Percentiles rank a stretch among this genome's conserved stretches.
Conservation (phyloP, 352 stramenopile species). For the Globisporangium abappressorium region DNA sequence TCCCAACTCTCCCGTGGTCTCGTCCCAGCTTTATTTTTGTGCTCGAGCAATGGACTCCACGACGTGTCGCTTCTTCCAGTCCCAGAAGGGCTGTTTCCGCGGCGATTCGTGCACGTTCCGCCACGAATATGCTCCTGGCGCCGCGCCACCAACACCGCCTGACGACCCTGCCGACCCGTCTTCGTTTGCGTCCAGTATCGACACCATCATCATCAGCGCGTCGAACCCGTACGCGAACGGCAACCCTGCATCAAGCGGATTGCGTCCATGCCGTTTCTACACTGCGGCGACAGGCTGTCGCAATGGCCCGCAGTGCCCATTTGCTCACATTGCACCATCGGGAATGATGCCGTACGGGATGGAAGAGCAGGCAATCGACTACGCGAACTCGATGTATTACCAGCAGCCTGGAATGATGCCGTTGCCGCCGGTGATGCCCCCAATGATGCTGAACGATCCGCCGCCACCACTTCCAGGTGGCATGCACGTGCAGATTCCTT, state of each 20-base stretch:
- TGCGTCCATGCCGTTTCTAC: conserved; percentile 60
- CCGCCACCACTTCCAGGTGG: conserved; percentile 3
- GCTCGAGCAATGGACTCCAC: conserved; percentile 8
- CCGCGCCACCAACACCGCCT: neutral
- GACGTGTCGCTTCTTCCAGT: conserved; percentile 74
- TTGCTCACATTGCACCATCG: conserved; percentile 32
- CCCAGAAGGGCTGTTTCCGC: conserved; percentile 64
- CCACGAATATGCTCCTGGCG: conserved; percentile 30
- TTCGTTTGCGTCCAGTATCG: neutral
- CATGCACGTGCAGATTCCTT: conserved; percentile 15
- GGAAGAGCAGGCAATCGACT: conserved; percentile 23
- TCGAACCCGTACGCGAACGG: conserved; percentile 40
- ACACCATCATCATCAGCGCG: conserved; percentile 21
- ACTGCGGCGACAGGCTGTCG: conserved; percentile 47
- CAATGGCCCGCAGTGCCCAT: conserved; percentile 60
- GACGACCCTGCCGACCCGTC: neutral
- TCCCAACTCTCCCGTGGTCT: neutral
- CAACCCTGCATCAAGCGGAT: conserved; percentile 6
- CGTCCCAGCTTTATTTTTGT: neutral
- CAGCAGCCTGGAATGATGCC: conserved; percentile 9
- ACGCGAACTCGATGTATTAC: conserved; percentile 23
- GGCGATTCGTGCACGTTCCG: conserved; percentile 63
- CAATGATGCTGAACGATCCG: conserved; percentile 24
- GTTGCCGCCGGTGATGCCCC: conserved; percentile 25
- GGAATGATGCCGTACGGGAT: conserved; percentile 19